Base-by-base conservation (phyloP, 306 rosid genomes). In the Vicia sativa region DNA sequence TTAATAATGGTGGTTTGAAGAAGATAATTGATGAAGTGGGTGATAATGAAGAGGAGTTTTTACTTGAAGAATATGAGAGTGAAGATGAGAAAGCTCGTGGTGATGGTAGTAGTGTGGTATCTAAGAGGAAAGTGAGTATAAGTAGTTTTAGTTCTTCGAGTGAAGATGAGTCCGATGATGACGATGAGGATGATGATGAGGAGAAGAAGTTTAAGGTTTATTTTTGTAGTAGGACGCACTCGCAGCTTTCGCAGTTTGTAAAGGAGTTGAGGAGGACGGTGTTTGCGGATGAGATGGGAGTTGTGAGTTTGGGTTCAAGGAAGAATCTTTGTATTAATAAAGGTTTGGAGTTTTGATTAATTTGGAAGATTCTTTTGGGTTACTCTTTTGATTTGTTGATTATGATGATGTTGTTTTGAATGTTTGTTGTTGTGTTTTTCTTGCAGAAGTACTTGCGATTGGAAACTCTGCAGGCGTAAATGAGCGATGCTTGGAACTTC, bases 221-320 rank as follows among this genome's bases (percentile, higher is more conserved):
- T 73, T 92, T 89, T 74, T 89, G 98, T 60, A 89, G 96, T 72
- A 82, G 96, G 76, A 89, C 98, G 0, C 98, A 92, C 81, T 92
- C 98, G 1, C 96, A 92, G 78, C 98, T 92, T 59, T 92, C 96
- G 1, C 96, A 92, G 78, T 92, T 92, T 69, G 63, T 90, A 63
- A 86, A 78, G 85, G 98, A 92, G 85, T 79, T 92, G 50, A 73
- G 76, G 78, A 92, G 68, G 83, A 92, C 96, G 0, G 76, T 78
- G 29, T 89, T 89, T 66, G 88, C 91, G 35, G 65, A 62, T 60
- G 91, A 86, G 75, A 75, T 92, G 76, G 66, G 60, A 60, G 91
- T 80, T 73, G 87, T 92, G 56, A 87, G 86, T 75, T 81, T 92
- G 64, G 96, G 93, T 62, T 92, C 96, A 54, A 86, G 96, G 80